Base-by-base conservation (phyloP, 495 filamentous ascomycete species). In the Venustampulla echinocandica region DNA sequence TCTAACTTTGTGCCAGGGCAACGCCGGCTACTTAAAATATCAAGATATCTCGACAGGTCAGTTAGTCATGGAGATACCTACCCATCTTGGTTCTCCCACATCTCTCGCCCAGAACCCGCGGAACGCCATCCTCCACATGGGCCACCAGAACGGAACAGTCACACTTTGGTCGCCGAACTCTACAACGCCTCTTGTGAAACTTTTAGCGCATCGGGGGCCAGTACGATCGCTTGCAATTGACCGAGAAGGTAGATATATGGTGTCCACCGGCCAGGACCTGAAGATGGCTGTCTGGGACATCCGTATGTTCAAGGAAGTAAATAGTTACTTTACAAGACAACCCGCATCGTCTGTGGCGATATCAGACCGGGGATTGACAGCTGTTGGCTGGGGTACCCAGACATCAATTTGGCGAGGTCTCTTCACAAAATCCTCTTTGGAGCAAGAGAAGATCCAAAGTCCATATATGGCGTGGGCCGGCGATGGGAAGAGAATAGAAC, bases 281-380 rank as follows among this genome's bases (percentile, higher is more conserved):
- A 85, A 82, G 59, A 95, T 97, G 88, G 78, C 83, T 19, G 81
- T 98, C 14, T 98, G 93, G 87, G 92, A 98, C 62, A 83, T 98
- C 53, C 83, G 92, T 17, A 94, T 84, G 73, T 94, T 89, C 66
- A 85, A 84, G 44, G 84, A 94, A 58, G 84, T 97, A 13, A 85
- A 94, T 63, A 85, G 73, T 50, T 96, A 95, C 69, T 90, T 87
- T 48, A 85, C 87, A 44, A 78, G 82, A 35, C 77, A 84, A 42
- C 93, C 93, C 5, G 89, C 85, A n/a, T 79, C 85, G 15, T 81
- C 82, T 3, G 68, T 97, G 17, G 70, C 86, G 6, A 92, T 98
- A 65, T 90, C 85, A 59, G 93, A 97, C 63, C 82, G 83, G 11
- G 80, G 80, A 23, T 69, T 97, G 18, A 85, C 87, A 1, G 87